phyloP scores from a whole-genome alignment of 208 protist genomes.

The Leishmania arabica region DNA sequence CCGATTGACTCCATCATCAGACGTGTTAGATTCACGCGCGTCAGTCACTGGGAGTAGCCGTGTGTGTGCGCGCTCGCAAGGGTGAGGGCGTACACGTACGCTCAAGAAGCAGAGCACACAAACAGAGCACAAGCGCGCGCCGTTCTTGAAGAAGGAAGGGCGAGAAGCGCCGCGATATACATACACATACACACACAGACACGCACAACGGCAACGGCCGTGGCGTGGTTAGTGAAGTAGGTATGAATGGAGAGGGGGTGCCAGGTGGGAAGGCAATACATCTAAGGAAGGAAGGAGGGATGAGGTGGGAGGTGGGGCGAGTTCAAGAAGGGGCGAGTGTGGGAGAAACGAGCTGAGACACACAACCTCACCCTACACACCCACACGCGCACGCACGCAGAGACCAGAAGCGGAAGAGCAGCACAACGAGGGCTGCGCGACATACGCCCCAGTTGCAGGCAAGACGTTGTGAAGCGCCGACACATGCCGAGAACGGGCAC shows the following conservation, averaged over 20 bases:
- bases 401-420: not conserved
- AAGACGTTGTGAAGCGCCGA: not conserved
- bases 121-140: not conserved
- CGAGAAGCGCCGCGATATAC: not conserved
- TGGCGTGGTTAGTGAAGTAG: not conserved
- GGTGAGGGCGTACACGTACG: not conserved
- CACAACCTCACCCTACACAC: not conserved
- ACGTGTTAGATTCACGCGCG: not conserved
- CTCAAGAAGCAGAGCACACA: not conserved
- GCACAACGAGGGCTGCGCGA: not conserved
- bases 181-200: constrained; percentile 1
- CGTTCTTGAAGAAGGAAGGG: not conserved
- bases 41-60: not conserved
- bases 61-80: not conserved
- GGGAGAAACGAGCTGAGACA: not conserved
- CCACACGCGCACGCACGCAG: not conserved
- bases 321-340: not conserved
- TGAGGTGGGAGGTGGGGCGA: not conserved
- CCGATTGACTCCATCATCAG: not conserved
- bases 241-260: not conserved
- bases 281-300: not conserved
- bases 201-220: not conserved
- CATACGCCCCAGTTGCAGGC: no score
- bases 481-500: not conserved
- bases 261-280: not conserved